Evolutionary conservation across 345 rosid genomes (phyloP).

Genomic region (Ceriops zippeliana): DNA sequence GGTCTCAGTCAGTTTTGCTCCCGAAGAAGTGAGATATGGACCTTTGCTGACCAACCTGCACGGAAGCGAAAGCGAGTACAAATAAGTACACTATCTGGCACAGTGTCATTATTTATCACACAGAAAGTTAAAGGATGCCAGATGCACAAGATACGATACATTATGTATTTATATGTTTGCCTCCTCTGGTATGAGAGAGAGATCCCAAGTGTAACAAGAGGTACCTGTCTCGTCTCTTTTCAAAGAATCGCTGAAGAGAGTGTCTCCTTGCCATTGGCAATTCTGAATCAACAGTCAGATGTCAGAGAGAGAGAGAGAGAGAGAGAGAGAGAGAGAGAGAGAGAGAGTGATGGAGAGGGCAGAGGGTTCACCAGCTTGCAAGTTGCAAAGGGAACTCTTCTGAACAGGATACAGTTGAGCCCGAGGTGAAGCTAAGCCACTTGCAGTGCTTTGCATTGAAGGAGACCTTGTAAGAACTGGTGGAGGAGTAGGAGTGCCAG

Average conservation of each 20-base stretch:
- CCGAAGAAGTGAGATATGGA: slow-evolving; percentile 53
- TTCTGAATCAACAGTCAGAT: slow-evolving; percentile 37
- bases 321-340: background rate
- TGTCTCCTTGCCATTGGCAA: slow-evolving; percentile 83
- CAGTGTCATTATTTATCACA: too few species aligned
- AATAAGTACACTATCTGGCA: background rate
- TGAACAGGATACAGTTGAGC: slow-evolving; percentile 45
- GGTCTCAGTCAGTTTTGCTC: slow-evolving; percentile 33
- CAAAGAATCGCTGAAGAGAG: slow-evolving; percentile 85
- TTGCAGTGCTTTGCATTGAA: slow-evolving; percentile 66
- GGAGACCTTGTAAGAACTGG: slow-evolving; percentile 74
- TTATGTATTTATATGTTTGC: too few species aligned
- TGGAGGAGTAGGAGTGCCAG: slow-evolving; percentile 37
- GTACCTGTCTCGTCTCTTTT: slow-evolving; percentile 91
- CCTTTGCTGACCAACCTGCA: slow-evolving; percentile 72
- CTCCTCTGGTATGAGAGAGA: background rate
- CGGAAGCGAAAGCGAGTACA: background rate
- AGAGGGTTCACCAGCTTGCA: slow-evolving; percentile 61
- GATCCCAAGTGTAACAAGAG: background rate
- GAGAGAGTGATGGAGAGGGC: background rate
- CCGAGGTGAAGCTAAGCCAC: slow-evolving; percentile 49
- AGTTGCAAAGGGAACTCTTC: slow-evolving; percentile 53
- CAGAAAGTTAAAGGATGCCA: background rate
- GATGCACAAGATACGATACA: background rate
- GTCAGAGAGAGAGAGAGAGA: background rate